These are phyloP conservation scores for Colletotrichum echinochloae DNA, from an alignment of 2,329 filamentous ascomycete species.

Conservation along the genomic window DNA sequence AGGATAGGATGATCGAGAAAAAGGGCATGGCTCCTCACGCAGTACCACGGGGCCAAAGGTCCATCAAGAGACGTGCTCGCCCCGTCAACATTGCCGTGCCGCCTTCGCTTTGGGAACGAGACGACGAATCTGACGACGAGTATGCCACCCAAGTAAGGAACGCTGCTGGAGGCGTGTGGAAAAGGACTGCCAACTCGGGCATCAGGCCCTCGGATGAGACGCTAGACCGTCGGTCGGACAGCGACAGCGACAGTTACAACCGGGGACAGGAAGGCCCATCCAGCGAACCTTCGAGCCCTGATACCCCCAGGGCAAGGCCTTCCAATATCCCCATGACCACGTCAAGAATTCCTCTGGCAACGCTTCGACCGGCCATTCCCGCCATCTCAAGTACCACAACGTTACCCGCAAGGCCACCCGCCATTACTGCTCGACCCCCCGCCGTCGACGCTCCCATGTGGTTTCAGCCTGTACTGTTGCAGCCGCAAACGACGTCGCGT, in stretches of 20 bases:
- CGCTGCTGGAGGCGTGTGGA: conserved; percentile 34
- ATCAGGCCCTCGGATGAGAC: conserved; percentile 7
- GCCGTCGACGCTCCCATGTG: not conserved
- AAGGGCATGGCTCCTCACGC: conserved; percentile 33
- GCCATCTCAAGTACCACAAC: not conserved
- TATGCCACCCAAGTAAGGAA: conserved; percentile 25
- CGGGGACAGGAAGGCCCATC: not conserved
- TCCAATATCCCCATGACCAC: not conserved
- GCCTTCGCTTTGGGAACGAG: conserved; percentile 18
- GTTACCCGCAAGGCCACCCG: not conserved
- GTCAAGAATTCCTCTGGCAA: conserved; percentile 12
- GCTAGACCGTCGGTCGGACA: conserved; percentile 32
- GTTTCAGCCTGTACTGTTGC: conserved; percentile 2
- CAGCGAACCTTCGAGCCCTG: conserved; percentile 26
- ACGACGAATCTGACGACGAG: conserved; percentile 35
- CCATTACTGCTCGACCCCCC: conserved; percentile 8
- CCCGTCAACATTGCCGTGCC: conserved; percentile 29
- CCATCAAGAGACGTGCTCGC: conserved; percentile 20
- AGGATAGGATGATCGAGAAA: conserved; percentile 37
- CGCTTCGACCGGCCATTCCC: conserved; percentile 14
- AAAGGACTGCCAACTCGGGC: conserved; percentile 13
- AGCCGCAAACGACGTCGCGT: conserved; percentile 1
- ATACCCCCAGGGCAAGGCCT: conserved; percentile 21
- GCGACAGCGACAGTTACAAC: conserved; percentile 32
- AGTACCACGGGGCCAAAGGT: conserved; percentile 20